A percentile compares a stretch with the other conserved stretches of the same genome.
These are phyloP conservation scores for Trichomonas gallinae DNA, from an alignment of 208 protist species.

Conservation along the genomic window DNA sequence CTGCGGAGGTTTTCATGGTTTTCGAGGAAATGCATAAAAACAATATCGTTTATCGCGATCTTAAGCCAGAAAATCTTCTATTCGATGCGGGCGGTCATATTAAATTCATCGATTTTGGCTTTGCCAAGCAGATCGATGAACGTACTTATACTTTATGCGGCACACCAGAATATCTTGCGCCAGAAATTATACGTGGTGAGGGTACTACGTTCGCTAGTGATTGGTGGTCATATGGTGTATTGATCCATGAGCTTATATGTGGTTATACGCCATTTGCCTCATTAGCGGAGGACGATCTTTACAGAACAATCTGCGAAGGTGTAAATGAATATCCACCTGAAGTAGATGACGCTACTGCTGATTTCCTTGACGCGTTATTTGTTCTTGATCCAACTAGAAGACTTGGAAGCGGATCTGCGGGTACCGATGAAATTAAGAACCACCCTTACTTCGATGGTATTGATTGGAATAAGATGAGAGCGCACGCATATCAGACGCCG, in stretches of 20 bases:
- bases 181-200: conserved; percentile 28
- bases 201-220: background rate
- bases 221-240: background rate
- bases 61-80: conserved; percentile 39
- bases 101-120: conserved; percentile 22
- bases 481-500: background rate
- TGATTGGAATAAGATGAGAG: background rate
- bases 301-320: background rate
- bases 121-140: conserved; percentile 32
- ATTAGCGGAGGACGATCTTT: background rate
- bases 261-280: background rate
- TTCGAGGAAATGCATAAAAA: conserved; percentile 40
- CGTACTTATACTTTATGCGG: conserved; percentile 48
- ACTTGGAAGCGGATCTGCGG: background rate
- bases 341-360: background rate
- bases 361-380: background rate
- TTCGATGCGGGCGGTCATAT: background rate
- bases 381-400: background rate
- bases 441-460: background rate
- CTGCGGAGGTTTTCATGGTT: conserved; percentile 38
- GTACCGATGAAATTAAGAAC: background rate
- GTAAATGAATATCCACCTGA: background rate
- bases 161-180: conserved; percentile 47
- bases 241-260: background rate
- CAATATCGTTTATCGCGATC: conserved; percentile 37